Evolutionary conservation across 208 protist genomes (phyloP).

Genomic region (Naegleria gruberi): DNA sequence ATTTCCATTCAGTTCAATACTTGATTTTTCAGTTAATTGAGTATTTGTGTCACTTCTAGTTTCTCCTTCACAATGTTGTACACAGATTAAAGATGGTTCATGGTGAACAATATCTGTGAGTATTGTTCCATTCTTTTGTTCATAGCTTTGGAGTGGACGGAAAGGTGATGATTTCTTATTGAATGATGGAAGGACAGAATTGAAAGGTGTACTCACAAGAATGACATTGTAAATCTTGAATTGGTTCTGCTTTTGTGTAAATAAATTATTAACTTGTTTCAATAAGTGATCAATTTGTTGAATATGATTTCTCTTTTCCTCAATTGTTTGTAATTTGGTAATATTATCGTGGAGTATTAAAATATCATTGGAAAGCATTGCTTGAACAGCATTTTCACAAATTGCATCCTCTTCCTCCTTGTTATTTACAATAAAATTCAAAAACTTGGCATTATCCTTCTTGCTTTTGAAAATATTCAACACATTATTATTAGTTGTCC

Average conservation of each 20-base stretch:
- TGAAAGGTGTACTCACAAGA: background rate
- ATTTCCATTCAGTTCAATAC: background rate
- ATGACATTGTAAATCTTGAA: background rate
- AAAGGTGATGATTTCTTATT: background rate
- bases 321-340: background rate
- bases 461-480: background rate
- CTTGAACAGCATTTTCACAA: background rate
- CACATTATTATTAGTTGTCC: background rate
- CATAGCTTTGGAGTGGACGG: background rate
- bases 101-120: background rate
- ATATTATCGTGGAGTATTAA: background rate
- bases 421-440: background rate
- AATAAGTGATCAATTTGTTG: background rate
- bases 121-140: background rate
- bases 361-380: background rate
- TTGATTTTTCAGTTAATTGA: background rate
- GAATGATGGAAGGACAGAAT: background rate
- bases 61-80: background rate
- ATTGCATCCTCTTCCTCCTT: background rate
- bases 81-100: background rate
- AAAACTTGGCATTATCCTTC: background rate
- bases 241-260: background rate
- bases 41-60: background rate
- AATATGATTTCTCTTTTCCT: background rate
- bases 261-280: background rate